These are phyloP conservation scores for Gynandropsis gynandra DNA, from an alignment of 345 rosid genomes.

Conservation along the genomic window DNA sequence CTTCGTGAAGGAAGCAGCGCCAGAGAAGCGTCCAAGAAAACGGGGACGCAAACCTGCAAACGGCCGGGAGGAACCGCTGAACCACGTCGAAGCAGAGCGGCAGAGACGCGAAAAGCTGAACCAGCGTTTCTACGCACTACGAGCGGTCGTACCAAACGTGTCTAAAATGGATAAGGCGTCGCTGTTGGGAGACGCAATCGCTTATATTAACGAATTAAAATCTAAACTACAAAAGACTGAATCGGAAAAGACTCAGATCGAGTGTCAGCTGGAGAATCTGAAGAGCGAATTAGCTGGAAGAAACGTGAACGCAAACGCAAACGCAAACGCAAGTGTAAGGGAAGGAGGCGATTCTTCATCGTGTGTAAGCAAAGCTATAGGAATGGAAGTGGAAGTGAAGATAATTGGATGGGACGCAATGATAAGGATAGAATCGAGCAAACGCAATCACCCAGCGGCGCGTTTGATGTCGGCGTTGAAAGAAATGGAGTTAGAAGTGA, in stretches of 20 bases:
- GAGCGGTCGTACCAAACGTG: slow-evolving; percentile 95
- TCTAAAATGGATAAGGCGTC: slow-evolving; percentile 99
- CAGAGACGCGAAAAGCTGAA: slow-evolving; percentile 97
- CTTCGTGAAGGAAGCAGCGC: slow-evolving; percentile 63
- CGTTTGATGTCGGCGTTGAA: slow-evolving; percentile 82
- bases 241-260: slow-evolving; percentile 50
- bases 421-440: slow-evolving; percentile 70
- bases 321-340: not conserved
- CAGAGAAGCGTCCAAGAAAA: slow-evolving; percentile 83
- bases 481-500: slow-evolving; percentile 86
- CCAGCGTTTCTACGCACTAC: slow-evolving; percentile 81
- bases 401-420: slow-evolving; percentile 88
- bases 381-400: slow-evolving; percentile 85
- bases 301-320: slow-evolving; percentile 17
- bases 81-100: slow-evolving; percentile 97
- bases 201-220: slow-evolving; percentile 80
- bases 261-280: slow-evolving; percentile 54
- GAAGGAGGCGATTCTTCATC: slow-evolving; percentile 12
- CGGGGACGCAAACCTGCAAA: slow-evolving; percentile 94
- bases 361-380: slow-evolving; percentile 29
- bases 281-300: slow-evolving; percentile 40
- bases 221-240: slow-evolving; percentile 50
- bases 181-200: slow-evolving; percentile 79
- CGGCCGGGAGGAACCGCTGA: slow-evolving; percentile 92
- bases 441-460: slow-evolving; percentile 91